Evolutionary conservation across 2,329 filamentous ascomycete species (phyloP), one percentile per base, ranked within the genome.

Genomic region (Scedosporium minutisporum): DNA sequence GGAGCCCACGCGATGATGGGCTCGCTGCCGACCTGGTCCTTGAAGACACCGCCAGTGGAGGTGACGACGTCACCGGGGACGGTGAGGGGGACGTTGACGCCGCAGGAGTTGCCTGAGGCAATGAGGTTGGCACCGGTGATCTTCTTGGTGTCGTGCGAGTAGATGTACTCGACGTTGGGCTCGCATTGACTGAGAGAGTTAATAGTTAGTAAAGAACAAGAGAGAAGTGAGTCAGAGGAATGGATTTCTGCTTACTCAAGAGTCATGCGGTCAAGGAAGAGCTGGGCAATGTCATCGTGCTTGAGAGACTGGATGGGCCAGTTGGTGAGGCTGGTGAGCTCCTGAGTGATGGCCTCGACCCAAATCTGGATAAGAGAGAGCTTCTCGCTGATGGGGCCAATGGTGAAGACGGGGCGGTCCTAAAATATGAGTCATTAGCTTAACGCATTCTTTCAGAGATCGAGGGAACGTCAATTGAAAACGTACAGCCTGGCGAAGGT

Each of bases 331-430:
- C 83, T 77, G 55, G 75, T 73, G 67, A 85, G 78, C 66, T 86
- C 83, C 65, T 80, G 75, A 2, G 80, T 76, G 21, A 82, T 70
- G 2, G 75, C 77, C 71, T 85, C 82, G 18, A 80, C 76, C 83
- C 83, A 86, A 12, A 78, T 79, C 71, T 84, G 81, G 65, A 85
- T 75, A 18, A 86, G 76, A 1, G 82, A 83, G 63, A 79, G 74
- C 65, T 79, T 73, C 3, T 72, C 76, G 1, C 72, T 70, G 14
- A 77, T 72, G 16, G 77, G 75, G 63, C 83, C 82, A 59, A 85
- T 73, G 9, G 76, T 80, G 58, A 79, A 78, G 3, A 71, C 68
- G 2, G 72, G 70, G 60, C 79, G 76, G 61, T 82, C 82, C 3
- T 73, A 25, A 27, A 3, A n/a, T 16, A 9, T 14, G 3, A n/a